Evolutionary conservation across 306 rosid genomes (phyloP), one percentile per base, ranked within the genome.

Genomic region (Luffa acutangula): DNA sequence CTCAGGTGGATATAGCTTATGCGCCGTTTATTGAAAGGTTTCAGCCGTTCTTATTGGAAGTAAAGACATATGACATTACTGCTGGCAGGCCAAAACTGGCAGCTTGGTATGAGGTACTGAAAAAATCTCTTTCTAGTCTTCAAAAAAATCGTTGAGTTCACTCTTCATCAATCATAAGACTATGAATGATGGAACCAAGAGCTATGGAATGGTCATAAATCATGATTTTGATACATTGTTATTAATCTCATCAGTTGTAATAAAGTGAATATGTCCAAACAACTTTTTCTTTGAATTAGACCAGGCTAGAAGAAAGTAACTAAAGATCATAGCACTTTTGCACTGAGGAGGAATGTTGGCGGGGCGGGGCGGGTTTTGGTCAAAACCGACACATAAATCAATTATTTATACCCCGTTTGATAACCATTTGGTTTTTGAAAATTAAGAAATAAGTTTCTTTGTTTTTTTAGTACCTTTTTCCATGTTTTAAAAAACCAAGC

Each of bases 1-100:
- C 85, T 86, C 86, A 90, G 98, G 97, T 88, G 85, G 98, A 90
- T 82, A 91, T 93, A 82, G 98, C 97, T 70, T 91, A 93, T 79
- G 91, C 87, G 60, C 96, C 98, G 17, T 91, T 91, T 78, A 76
- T 91, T n/a, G 98, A 90, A 83, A 91, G 97, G 87, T 93, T 85
- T 80, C 93, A 82, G 54, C 87, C 85, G 43, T 83, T 87, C 85
- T 76, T 89, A 42, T 57, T 78, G 82, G 93, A 89, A 52, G 91
- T 89, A 81, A 90, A 85, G 82, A 83, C 83, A 62, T 89, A 89
- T 52, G 91, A 91, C 88, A 87, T 93, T 77, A 80, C 87, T 78
- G 81, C 73, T 5, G 90, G 94, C 78, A 89, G 97, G 67, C 90
- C 98, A 78, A 93, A 82, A 75, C 83, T 91, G 65, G 86, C 87